phyloP scores from a whole-genome alignment of 805 yeast species.

The Kluyveromyces starmeri region DNA sequence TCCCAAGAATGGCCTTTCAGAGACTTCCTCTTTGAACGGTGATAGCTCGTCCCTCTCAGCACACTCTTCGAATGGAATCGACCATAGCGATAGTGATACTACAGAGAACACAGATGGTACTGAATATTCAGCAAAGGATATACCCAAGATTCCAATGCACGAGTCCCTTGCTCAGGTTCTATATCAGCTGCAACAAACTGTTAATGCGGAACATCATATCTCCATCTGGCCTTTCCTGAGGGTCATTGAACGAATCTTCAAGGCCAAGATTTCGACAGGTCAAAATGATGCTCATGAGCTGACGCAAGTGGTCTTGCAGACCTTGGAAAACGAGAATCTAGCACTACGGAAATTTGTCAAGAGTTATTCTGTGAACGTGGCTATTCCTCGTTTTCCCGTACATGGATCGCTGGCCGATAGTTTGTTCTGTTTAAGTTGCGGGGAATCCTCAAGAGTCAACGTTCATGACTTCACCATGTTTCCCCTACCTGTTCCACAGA shows the following conservation, averaged over 20 bases:
- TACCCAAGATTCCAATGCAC: constrained; percentile 46
- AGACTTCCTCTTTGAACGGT: not conserved
- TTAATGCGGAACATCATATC: constrained; percentile 41
- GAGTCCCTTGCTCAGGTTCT: constrained; percentile 44
- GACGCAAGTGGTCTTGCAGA: constrained; percentile 70
- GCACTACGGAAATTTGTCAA: constrained; percentile 31
- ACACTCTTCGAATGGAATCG: not conserved
- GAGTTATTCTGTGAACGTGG: constrained; percentile 10
- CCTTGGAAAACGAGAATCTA: constrained; percentile 58
- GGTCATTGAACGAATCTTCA: constrained; percentile 62
- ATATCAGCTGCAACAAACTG: constrained; percentile 53
- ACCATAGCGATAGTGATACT: constrained; percentile 2
- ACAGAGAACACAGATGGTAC: constrained; percentile 7
- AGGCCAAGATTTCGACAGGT: constrained; percentile 62
- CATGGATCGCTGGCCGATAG: constrained; percentile 57
- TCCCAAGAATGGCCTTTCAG: constrained; percentile 2
- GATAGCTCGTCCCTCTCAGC: not conserved
- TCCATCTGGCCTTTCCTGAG: constrained; percentile 76
- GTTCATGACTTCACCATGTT: constrained; percentile 58
- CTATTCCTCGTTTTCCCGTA: constrained; percentile 63
- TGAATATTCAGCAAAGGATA: constrained; percentile 11
- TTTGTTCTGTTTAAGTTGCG: constrained; percentile 63
- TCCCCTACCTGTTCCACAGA: constrained; percentile 67
- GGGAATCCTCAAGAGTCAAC: constrained; percentile 47
- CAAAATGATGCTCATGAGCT: constrained; percentile 97